Evolutionary conservation across 1,284 basidiomycete species (phyloP), one percentile per base, ranked within the genome.

Genomic region (Leccinum solheimii): DNA sequence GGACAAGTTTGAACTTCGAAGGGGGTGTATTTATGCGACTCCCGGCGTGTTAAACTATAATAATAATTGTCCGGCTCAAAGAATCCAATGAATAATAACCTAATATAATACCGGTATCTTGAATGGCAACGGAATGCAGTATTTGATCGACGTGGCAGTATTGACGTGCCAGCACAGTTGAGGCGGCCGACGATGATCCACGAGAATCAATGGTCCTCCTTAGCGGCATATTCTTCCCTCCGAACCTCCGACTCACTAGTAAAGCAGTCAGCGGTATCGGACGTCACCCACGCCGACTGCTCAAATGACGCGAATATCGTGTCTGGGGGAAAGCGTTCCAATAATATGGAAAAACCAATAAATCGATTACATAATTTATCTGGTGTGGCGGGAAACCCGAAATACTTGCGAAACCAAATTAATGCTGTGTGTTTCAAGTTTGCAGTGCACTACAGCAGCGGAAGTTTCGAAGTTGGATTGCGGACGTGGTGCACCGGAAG

Each of bases 1-100:
- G 27, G n/a, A 27, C 16, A 36, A 36, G 34, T n/a, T 27, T 7
- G 14, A 21, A 19, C 11, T 16, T 5, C 13, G 9, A 21, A 4
- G 36, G 55, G 13, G 55, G 13, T 5, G 14, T 68, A 72, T 69
- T 71, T 69, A 69, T 72, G 30, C 54, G 30, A 40, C 5, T n/a
- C 26, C 26, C 38, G 36, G 32, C 32, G 32, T 32, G 32, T 32
- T 32, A 1, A 67, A 61, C 36, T 30, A 23, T 32, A 26, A 19
- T 53, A 34, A 48, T 48, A 48, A 14, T 53, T 38, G 53, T 21
- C 48, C 43, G 30, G 49, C 30, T 23, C 45, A 49, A 53, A 48
- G 54, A 55, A 63, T 38, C 34, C 54, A 40, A 14, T n/a, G 26
- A 8, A 50, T 21, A 32, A 53, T 21, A 21, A 48, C 3, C 3